Evolutionary conservation across 2,329 filamentous ascomycete genomes (phyloP).

Genomic region (Fusarium temperatum): DNA sequence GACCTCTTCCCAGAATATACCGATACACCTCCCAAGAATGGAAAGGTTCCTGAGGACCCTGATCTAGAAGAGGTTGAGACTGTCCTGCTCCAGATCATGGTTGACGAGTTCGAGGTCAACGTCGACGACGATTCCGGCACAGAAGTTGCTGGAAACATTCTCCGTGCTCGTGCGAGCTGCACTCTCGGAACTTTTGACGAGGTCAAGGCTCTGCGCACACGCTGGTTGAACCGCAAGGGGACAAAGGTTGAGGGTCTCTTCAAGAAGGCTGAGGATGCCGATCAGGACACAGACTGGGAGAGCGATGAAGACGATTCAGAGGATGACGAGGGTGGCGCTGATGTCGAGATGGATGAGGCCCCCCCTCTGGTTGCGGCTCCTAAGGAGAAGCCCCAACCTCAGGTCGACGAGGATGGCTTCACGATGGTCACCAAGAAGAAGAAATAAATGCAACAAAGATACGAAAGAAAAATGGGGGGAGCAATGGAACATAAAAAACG

Average conservation of each 20-base stretch:
- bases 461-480: conserved; percentile 2
- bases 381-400: conserved; percentile 72
- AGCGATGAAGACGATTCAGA: conserved; percentile 67
- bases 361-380: conserved; percentile 65
- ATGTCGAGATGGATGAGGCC: conserved; percentile 76
- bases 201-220: conserved; percentile 69
- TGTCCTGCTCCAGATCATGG: conserved; percentile 87
- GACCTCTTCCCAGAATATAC: conserved; percentile 80
- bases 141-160: conserved; percentile 76
- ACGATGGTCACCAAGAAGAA: conserved; percentile 76
- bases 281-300: conserved; percentile 70
- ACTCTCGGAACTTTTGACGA: conserved; percentile 71
- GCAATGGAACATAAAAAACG: conserved; percentile 19
- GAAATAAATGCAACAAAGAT: conserved; percentile 48
- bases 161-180: conserved; percentile 72
- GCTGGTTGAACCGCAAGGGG: conserved; percentile 70
- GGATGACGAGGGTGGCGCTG: conserved; percentile 63
- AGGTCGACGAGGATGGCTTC: conserved; percentile 85
- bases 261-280: conserved; percentile 63
- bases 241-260: conserved; percentile 64
- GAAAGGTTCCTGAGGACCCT: conserved; percentile 57
- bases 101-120: conserved; percentile 93
- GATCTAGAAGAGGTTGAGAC: conserved; percentile 84
- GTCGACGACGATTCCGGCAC: conserved; percentile 89
- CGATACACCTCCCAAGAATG: conserved; percentile 44